Evolutionary conservation across 192 early-diverging fungal genomes (phyloP).

Genomic region (Coemansia sp.): DNA sequence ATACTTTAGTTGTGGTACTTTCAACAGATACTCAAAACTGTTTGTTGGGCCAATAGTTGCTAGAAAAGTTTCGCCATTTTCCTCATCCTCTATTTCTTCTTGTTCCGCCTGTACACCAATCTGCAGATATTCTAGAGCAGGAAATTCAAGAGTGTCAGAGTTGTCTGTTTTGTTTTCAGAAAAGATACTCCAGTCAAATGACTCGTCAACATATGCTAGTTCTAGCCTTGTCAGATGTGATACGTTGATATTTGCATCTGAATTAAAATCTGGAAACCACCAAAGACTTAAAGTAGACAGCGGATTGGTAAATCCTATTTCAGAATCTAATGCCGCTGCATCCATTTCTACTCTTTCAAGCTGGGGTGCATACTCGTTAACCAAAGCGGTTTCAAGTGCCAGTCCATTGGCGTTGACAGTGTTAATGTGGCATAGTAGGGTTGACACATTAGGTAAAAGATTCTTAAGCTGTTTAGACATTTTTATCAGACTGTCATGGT

Average conservation of each 20-base stretch:
- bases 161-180: not conserved
- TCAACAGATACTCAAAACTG: not conserved
- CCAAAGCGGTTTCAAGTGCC: not conserved
- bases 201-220: not conserved
- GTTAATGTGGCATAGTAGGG: not conserved
- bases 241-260: not conserved
- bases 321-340: not conserved
- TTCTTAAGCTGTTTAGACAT: not conserved
- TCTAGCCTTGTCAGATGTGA: not conserved
- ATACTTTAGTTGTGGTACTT: not conserved
- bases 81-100: not conserved
- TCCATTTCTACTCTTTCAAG: not conserved
- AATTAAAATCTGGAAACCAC: not conserved
- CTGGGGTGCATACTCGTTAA: constrained; percentile 2
- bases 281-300: not conserved
- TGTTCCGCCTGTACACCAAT: not conserved
- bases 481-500: not conserved
- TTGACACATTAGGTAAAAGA: not conserved
- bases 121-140: not conserved
- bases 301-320: not conserved
- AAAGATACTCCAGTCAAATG: constrained; percentile 3
- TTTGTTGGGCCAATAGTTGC: not conserved
- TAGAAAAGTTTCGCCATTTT: not conserved
- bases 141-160: not conserved
- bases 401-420: not conserved